phyloP scores from a whole-genome alignment of 495 filamentous ascomycete species.

The Aspergillus bridgeri region DNA sequence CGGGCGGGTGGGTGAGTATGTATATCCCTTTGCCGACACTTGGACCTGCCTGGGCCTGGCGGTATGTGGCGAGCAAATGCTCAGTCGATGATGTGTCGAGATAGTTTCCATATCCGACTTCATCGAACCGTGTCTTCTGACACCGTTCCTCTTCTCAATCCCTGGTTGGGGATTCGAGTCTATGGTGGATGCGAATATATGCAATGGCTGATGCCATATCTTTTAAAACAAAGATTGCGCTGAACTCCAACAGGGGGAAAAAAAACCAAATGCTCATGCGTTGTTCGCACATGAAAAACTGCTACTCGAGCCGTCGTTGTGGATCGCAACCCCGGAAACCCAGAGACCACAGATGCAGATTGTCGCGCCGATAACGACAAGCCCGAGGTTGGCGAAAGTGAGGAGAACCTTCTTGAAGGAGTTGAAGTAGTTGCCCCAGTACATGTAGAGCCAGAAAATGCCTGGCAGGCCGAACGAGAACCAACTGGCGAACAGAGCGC shows the following conservation, averaged over 20 bases:
- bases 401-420: constrained; percentile 24
- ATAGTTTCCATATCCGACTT: neutral
- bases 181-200: too few relatives aligned
- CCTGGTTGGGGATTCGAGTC: too few relatives aligned
- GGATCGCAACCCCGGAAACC: constrained; percentile 5
- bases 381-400: constrained; percentile 24
- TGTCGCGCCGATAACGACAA: constrained; percentile 18
- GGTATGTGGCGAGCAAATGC: neutral
- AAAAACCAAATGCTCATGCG: neutral
- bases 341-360: neutral
- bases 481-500: constrained; percentile 30
- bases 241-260: neutral
- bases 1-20: neutral
- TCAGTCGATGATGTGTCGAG: neutral
- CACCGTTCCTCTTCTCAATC: too few relatives aligned
- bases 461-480: constrained; percentile 35
- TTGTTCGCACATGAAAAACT: constrained; percentile 7
- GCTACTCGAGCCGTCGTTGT: constrained; percentile 1
- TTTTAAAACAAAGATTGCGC: neutral
- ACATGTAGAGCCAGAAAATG: constrained; percentile 38
- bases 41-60: too few relatives aligned
- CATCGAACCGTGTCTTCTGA: neutral
- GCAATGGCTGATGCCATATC: neutral
- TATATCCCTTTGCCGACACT: neutral
- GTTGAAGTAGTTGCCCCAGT: constrained; percentile 22